These are phyloP conservation scores for Tricholoma hemisulphureum DNA, from an alignment of 768 basidiomycete genomes.

Conservation along the genomic window DNA sequence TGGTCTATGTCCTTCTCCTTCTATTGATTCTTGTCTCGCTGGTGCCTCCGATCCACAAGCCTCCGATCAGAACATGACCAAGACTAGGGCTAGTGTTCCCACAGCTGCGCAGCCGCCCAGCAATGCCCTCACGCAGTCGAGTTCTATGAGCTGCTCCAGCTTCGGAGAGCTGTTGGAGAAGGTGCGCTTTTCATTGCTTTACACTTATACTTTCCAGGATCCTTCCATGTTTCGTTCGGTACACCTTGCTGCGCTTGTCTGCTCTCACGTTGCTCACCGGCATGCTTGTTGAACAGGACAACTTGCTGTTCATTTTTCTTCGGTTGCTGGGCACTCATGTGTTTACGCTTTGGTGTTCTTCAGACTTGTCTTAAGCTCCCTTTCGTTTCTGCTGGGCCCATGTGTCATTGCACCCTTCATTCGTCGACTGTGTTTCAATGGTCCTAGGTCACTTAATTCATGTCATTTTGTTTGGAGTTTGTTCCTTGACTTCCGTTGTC, in stretches of 20 bases:
- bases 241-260: background rate
- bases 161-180: constrained; percentile 24
- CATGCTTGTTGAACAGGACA: background rate
- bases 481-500: no score
- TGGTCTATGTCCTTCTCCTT: background rate
- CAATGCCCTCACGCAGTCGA: background rate
- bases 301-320: background rate
- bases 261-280: background rate
- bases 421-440: background rate
- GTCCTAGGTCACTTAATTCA: background rate
- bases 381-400: no score
- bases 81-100: background rate
- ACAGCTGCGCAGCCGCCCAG: background rate
- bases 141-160: constrained; percentile 19
- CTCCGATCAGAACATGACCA: background rate
- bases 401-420: no score
- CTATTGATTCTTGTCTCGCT: background rate
- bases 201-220: constrained; percentile 1
- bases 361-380: background rate
- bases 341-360: background rate
- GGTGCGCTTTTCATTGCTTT: constrained; percentile 7
- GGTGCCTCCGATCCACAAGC: background rate
- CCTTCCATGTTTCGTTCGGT: background rate
- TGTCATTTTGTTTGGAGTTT: no score
- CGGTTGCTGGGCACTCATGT: background rate